phyloP scores from a whole-genome alignment of 106 monocot species.

The Apostasia shenzhenica region DNA sequence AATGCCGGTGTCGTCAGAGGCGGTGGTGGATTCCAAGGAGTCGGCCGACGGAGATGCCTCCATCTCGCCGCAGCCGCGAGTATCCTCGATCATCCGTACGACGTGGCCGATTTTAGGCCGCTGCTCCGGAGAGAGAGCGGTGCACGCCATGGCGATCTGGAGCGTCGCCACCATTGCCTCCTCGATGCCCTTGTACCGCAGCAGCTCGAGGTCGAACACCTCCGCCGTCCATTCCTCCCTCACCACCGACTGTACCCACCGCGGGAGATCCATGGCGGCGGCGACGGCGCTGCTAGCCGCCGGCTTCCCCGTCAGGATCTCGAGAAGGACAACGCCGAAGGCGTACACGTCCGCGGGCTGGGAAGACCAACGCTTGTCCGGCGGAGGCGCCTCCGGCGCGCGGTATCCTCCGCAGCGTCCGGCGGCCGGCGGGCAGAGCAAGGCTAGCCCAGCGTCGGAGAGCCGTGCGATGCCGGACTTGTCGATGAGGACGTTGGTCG shows the following conservation, averaged over 20 bases:
- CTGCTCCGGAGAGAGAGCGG: constrained; percentile 39
- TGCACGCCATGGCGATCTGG: constrained; percentile 75
- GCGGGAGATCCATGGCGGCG: constrained; percentile 32
- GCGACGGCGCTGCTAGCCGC: constrained; percentile 12
- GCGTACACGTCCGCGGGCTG: constrained; percentile 73
- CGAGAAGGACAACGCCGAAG: constrained; percentile 76
- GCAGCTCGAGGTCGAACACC: constrained; percentile 95
- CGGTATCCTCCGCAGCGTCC: constrained; percentile 29
- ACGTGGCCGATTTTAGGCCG: constrained; percentile 56
- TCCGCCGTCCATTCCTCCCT: constrained; percentile 96
- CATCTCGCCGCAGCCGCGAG: constrained; percentile 19
- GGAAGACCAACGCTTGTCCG: constrained; percentile 26
- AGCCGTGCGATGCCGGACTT: constrained; percentile 45
- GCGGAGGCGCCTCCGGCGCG: constrained; percentile 43
- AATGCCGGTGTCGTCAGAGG: constrained; percentile 33
- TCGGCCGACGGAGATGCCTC: constrained; percentile 52
- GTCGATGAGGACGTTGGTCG: constrained; percentile 78
- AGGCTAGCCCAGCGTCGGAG: constrained; percentile 46
- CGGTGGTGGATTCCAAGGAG: constrained; percentile 62
- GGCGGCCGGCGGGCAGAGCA: constrained; percentile 23
- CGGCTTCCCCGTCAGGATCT: constrained; percentile 70
- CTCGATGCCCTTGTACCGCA: constrained; percentile 85
- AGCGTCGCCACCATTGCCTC: constrained; percentile 91
- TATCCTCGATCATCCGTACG: constrained; percentile 48
- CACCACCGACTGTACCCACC: constrained; percentile 95